Evolutionary conservation across 176 grass and related monocot genomes (phyloP).

Genomic region (Musa beccarii): DNA sequence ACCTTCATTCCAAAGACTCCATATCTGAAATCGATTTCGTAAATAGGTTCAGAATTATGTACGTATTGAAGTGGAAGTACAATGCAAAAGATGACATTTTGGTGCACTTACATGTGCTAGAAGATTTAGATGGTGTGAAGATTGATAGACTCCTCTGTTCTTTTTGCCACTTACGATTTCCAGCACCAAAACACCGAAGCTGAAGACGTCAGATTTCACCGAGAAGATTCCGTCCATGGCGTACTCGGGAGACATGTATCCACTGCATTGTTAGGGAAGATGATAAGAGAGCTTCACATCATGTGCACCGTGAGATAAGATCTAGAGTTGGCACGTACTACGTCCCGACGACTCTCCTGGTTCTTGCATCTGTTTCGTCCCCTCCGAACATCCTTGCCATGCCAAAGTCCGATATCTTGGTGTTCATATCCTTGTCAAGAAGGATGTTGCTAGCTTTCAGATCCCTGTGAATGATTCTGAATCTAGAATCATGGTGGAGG

Average conservation of each 20-base stretch:
- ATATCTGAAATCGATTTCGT: neutral
- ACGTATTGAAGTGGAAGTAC: neutral
- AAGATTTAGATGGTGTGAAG: neutral
- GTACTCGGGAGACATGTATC: conserved; percentile 6
- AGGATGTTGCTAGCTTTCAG: conserved; percentile 16
- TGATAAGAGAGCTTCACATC: too few species aligned
- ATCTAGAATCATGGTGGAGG: conserved; percentile 20
- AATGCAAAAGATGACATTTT: neutral
- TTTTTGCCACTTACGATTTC: neutral
- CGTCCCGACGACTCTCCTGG: conserved; percentile 5
- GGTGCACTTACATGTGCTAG: neutral
- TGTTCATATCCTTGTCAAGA: conserved; percentile 5
- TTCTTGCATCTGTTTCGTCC: neutral
- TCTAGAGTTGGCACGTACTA: neutral
- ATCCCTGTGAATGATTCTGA: conserved; percentile 13
- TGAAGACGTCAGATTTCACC: conserved; percentile 5
- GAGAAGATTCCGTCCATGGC: conserved; percentile 3
- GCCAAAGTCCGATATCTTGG: conserved; percentile 9
- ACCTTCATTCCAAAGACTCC: neutral
- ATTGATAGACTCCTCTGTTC: neutral
- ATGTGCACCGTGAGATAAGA: neutral
- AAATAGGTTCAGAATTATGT: neutral
- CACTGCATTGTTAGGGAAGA: neutral
- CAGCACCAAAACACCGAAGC: conserved; percentile 2
- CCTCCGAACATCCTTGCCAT: neutral